Evolutionary conservation across 805 yeast genomes (phyloP), one percentile per base, ranked within the genome.

Genomic region (Metschnikowia kunwiensis): DNA sequence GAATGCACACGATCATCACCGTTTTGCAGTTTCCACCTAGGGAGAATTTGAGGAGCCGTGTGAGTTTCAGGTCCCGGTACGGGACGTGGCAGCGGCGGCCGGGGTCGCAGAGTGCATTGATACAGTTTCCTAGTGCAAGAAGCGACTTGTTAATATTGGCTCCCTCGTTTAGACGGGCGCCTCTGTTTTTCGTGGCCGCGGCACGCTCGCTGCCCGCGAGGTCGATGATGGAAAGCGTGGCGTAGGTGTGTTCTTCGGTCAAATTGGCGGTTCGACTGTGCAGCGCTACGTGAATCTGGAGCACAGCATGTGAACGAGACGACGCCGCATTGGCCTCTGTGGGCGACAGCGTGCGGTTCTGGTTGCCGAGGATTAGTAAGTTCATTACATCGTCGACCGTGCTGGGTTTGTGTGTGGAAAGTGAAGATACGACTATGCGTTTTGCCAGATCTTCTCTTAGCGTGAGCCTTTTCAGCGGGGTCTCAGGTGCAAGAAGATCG

Each of bases 121-220:
- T 89, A 60, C 97, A 91, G 54, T 88, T 89, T 0, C 97, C 97
- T 30, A 91, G 68, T 0, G 97, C 96, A 32, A 91, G 61, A 29
- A 91, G 65, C 0, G 96, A 87, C 55, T 80, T 78, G 63, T 91
- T 91, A 54, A 91, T 91, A 57, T 86, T 86, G 10, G 97, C 97
- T 18, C 97, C 97, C 58, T 91, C 97, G 38, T 77, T 75, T 10
- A 91, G 68, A 32, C 96, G 64, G 20, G 72, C 75, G 0, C 97
- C 97, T 30, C 87, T 61, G 57, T 91, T 91, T 47, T 76, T 78
- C 0, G 97, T 88, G 0, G 93, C 83, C 0, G 93, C 80, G 0
- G 97, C 97, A 27, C 97, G 68, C 62, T 91, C 97, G 60, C 95
- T 84, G 4, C 97, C 97, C 0, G 97, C 97, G 29, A 91, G 63